A percentile compares a stretch with the other conserved stretches of the same genome.
These are phyloP conservation scores for Tranzscheliella williamsii DNA, from an alignment of 1,284 basidiomycete species.

Conservation along the genomic window DNA sequence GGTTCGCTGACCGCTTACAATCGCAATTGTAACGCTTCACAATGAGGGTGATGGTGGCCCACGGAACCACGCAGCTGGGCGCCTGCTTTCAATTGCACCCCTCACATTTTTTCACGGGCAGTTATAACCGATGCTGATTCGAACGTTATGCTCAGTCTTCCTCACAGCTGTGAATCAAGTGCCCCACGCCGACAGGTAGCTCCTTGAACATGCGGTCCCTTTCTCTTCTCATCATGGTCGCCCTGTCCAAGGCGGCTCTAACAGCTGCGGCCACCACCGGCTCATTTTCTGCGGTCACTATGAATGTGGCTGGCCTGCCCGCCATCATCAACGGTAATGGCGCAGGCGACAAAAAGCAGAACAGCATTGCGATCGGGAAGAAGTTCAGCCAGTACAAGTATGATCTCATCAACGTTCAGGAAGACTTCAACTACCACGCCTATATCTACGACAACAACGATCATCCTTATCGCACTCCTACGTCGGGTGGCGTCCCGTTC, in stretches of 20 bases:
- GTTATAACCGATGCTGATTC: too few relatives aligned
- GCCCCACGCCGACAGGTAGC: too few relatives aligned
- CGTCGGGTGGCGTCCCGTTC: slow-evolving; percentile 12
- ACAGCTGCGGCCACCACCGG: slow-evolving; percentile 1
- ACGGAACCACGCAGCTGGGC: too few relatives aligned
- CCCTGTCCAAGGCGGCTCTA: slow-evolving; percentile 3
- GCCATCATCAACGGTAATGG: slow-evolving; percentile 11
- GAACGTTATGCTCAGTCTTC: too few relatives aligned
- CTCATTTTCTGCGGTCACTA: slow-evolving; percentile 10
- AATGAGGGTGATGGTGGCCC: too few relatives aligned
- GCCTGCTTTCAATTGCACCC: too few relatives aligned
- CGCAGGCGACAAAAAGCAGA: slow-evolving; percentile 9
- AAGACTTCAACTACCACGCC: slow-evolving; percentile 20
- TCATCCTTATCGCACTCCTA: slow-evolving; percentile 14
- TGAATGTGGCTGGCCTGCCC: slow-evolving; percentile 18
- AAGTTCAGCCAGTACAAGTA: slow-evolving; percentile 9
- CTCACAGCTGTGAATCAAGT: too few relatives aligned
- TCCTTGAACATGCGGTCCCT: too few relatives aligned
- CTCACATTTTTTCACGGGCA: too few relatives aligned
- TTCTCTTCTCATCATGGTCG: slow-evolving; percentile 1
- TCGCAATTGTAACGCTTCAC: too few relatives aligned
- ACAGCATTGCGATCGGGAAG: slow-evolving; percentile 9
- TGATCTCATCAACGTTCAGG: slow-evolving; percentile 17
- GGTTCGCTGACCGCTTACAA: too few relatives aligned
- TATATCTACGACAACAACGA: slow-evolving; percentile 15